Conservation (phyloP, 1,139 yeast species). For the Yamadazyma taylorii region DNA sequence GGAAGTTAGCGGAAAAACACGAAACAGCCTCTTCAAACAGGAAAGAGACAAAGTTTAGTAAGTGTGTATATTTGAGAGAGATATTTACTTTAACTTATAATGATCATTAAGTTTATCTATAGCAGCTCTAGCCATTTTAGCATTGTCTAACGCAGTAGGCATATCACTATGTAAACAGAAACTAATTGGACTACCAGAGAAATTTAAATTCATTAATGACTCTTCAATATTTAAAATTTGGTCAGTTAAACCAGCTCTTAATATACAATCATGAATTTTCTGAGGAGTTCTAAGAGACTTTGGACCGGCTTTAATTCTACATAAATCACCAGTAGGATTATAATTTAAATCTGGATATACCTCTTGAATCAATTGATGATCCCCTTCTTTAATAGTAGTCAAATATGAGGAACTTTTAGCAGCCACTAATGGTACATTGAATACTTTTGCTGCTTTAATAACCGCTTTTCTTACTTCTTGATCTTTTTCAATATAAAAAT, state of each 20-base stretch:
- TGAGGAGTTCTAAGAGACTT: conserved; percentile 27
- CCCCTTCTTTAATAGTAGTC: conserved; percentile 64
- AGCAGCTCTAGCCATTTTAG: conserved; percentile 31
- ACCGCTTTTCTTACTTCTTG: conserved; percentile 35
- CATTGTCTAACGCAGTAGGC: conserved; percentile 35
- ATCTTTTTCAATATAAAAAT: conserved; percentile 34
- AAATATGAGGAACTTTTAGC: conserved; percentile 78
- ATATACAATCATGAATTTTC: conserved; percentile 25
- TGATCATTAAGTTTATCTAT: conserved; percentile 23
- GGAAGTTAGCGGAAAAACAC: no score
- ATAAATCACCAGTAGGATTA: conserved; percentile 27
- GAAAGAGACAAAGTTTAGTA: no score
- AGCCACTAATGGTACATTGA: conserved; percentile 64
- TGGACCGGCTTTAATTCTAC: conserved; percentile 23
- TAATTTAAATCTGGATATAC: conserved; percentile 36
- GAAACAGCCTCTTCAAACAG: no score
- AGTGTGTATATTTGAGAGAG: no score
- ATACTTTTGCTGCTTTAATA: conserved; percentile 33
- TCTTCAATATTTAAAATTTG: conserved; percentile 21
- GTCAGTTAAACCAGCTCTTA: conserved; percentile 23
- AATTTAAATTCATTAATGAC: conserved; percentile 22
- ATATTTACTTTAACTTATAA: not conserved
- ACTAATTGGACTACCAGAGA: conserved; percentile 26
- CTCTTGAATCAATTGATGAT: conserved; percentile 42
- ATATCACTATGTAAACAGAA: conserved; percentile 39